Percentiles rank a stretch among this genome's conserved stretches.
Conservation (phyloP, 164 flowering plant genomes). For the Hamamelis virginiana region DNA sequence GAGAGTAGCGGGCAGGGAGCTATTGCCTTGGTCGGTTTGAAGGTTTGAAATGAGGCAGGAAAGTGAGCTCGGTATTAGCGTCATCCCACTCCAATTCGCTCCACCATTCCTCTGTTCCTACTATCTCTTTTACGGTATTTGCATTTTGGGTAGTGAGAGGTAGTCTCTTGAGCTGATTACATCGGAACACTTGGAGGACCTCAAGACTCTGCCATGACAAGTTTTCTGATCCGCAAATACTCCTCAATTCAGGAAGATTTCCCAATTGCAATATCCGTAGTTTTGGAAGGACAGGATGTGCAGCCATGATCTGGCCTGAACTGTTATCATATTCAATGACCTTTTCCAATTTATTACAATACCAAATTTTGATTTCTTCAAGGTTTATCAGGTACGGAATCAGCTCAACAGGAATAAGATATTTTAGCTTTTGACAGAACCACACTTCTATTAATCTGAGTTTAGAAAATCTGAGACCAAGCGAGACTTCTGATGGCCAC, state of each 20-base stretch:
- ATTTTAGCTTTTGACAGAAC: no score
- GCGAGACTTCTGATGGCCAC: no score
- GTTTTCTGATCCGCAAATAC: background rate
- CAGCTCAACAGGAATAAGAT: no score
- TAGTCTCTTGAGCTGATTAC: slow-evolving; percentile 7
- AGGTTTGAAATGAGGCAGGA: slow-evolving; percentile 5
- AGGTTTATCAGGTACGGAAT: no score
- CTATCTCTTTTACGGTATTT: slow-evolving; percentile 4
- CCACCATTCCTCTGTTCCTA: slow-evolving; percentile 18
- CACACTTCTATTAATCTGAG: no score
- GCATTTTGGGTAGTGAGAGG: slow-evolving; percentile 4
- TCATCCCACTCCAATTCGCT: background rate
- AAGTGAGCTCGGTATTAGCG: background rate
- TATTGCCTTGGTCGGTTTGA: no score
- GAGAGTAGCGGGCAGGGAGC: no score
- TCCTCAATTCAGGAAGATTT: slow-evolving; percentile 11
- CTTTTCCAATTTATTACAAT: no score
- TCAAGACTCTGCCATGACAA: slow-evolving; percentile 3
- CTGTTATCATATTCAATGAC: no score
- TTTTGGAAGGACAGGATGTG: slow-evolving; percentile 7
- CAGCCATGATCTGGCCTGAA: background rate
- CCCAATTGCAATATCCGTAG: slow-evolving; percentile 1
- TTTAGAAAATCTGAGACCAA: no score
- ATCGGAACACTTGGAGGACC: slow-evolving; percentile 8
- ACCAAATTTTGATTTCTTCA: no score